Base-by-base conservation (phyloP, 176 grass and related monocot genomes). In the Avena sativa region DNA sequence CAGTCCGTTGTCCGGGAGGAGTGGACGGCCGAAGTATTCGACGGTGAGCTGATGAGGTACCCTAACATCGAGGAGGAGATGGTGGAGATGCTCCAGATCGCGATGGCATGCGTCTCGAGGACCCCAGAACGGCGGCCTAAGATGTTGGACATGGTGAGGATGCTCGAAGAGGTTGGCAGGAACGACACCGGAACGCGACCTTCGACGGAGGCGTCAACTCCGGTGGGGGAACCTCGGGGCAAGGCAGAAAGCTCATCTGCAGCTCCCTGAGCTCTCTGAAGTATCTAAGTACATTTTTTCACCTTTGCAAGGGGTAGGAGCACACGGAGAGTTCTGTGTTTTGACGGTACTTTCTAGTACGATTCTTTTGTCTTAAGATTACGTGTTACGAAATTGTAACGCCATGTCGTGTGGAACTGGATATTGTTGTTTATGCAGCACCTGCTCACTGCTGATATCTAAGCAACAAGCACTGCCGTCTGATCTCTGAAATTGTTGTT, bases 1-100 rank as follows among this genome's bases (percentile, higher is more conserved):
- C 91, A 99, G 20, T 99, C 97, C 0, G 97, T 99, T 2, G 97
- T 99, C 76, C 89, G 97, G 2, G 97, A 99, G 81, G 97, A 99
- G 84, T 99, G 97, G 97, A 99, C 97, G 0, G 97, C 97, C 0
- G 97, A 99, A 26, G 97, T 99, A 30, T 99, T 99, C 21, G 97
- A 99, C 26, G 53, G 91, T 0, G 97, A 97, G 87, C 81, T 99
- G 47, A 91, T 99, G 91, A 92, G 97, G 91, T 97, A 92, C 76
- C 92, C 97, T 5, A 97, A 99, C 74, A 99, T 99, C 13, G 97
- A 99, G 79, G 97, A 99, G 49, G 92, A 99, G 83, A 93, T 99
- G 97, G 94, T 99, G 85, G 97, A 99, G 91, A 99, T 97, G 94
- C 94, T 99, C 30, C 97, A 99, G 91, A 92, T 99, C 34, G 92